Base-by-base conservation (phyloP, 192 early-diverging fungal genomes). In the Coemansia sp. region DNA sequence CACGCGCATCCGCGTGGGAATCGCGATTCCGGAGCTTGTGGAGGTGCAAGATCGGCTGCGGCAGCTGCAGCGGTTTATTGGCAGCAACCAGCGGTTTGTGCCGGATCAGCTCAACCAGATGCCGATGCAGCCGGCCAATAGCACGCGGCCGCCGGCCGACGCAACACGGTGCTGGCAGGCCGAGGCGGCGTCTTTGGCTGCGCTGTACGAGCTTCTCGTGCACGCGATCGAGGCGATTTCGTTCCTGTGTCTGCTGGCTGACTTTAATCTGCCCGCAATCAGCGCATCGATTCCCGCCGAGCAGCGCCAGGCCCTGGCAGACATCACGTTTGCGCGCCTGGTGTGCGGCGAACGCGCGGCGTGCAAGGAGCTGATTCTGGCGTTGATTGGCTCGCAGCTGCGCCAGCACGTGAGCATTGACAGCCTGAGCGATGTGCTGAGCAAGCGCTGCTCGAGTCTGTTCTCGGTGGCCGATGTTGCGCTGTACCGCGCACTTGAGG, bases 161-260 rank as follows among this genome's bases (percentile, higher is more conserved):
- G 54, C 57, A n/a, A 30, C 69, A 10, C 67, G 65, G 8, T 83
- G 84, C 53, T 87, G 84, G 84, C 62, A 82, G 30, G 74, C 64
- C 18, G 89, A 89, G 65, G 77, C 84, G 3, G 71, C 80, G 32
- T 88, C 87, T 7, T 53, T 90, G 54, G 72, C 70, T 32, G 72
- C 84, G 2, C 73, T 88, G 30, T 71, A 83, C 49, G 74, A 83
- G 2, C 69, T 92, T 21, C 55, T 90, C 19, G 65, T 72, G 2
- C 75, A 82, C 30, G 56, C 77, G n/a, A 67, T 83, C 27, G 88
- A 92, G 54, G 83, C 82, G 12, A 84, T 90, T 11, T 74, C 88
- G 3, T 88, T 92, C 52, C 60, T 90, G 10, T 69, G 81, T 18
- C 76, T 91, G 45, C 47, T 92, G 42, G 58, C 80, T 3, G 89